A percentile compares a stretch with the other conserved stretches of the same genome.
Conservation (phyloP, 2,329 filamentous ascomycete species). For the Hypoxylon sp. region DNA sequence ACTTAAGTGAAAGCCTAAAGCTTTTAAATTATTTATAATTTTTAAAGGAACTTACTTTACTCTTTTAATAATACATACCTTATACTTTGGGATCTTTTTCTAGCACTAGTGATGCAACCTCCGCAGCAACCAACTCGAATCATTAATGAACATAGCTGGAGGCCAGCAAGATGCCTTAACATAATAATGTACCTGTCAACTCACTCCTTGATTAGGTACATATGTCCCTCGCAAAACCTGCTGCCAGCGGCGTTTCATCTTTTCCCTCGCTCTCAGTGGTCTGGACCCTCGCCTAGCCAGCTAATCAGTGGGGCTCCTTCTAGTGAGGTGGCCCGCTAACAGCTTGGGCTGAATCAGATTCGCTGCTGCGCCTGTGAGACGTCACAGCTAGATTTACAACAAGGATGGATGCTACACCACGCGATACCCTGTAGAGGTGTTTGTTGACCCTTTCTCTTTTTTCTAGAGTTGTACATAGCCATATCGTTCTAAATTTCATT, state of each 20-base stretch:
- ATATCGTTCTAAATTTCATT: slow-evolving; percentile 1
- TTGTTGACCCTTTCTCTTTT: slow-evolving; percentile 26
- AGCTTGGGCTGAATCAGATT: slow-evolving; percentile 39
- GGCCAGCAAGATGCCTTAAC: not conserved
- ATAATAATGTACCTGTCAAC: too few relatives aligned
- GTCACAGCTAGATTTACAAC: slow-evolving; percentile 30
- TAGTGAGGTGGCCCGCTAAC: slow-evolving; percentile 34
- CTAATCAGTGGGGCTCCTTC: slow-evolving; percentile 33
- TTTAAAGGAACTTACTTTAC: too few relatives aligned
- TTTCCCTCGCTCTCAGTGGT: slow-evolving; percentile 19
- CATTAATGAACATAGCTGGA: slow-evolving; percentile 4
- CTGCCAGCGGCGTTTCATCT: slow-evolving; percentile 35
- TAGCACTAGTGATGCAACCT: slow-evolving; percentile 21
- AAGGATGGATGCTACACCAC: slow-evolving; percentile 21
- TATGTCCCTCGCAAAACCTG: slow-evolving; percentile 32
- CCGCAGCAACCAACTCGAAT: not conserved
- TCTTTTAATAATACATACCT: too few relatives aligned
- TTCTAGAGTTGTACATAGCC: slow-evolving; percentile 21
- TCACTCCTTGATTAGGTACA: slow-evolving; percentile 5
- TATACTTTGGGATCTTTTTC: too few relatives aligned
- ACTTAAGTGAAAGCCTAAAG: too few relatives aligned
- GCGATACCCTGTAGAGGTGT: slow-evolving; percentile 8
- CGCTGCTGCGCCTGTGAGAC: slow-evolving; percentile 27
- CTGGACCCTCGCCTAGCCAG: slow-evolving; percentile 28
- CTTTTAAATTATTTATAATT: too few relatives aligned